phyloP scores from a whole-genome alignment of 768 basidiomycete genomes.

The Strobilomyces confusus region DNA sequence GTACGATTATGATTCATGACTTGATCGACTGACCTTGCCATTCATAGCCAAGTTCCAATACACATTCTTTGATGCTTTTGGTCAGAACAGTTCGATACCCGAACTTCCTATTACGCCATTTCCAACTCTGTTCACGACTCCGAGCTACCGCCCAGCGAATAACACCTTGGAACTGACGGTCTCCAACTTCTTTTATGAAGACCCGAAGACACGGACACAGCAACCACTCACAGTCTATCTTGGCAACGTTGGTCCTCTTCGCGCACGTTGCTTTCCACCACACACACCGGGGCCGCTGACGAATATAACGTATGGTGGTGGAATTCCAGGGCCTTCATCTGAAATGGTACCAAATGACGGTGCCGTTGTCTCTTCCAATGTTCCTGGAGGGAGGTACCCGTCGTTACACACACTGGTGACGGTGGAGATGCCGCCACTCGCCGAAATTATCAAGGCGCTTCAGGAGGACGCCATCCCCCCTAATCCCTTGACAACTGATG shows the following conservation, averaged over 20 bases:
- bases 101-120: conserved; percentile 84
- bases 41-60: conserved; percentile 85
- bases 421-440: conserved; percentile 77
- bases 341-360: conserved; percentile 29
- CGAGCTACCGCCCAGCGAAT: conserved; percentile 63
- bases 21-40: conserved; percentile 17
- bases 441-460: conserved; percentile 73
- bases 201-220: conserved; percentile 59
- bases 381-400: conserved; percentile 46
- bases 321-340: conserved; percentile 37
- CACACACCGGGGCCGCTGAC: conserved; percentile 66
- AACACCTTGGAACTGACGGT: conserved; percentile 82
- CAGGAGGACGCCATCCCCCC: conserved; percentile 62
- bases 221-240: conserved; percentile 85
- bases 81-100: conserved; percentile 72
- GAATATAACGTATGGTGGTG: conserved; percentile 54
- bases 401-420: conserved; percentile 77
- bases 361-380: conserved; percentile 14
- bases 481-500: conserved; percentile 32
- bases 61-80: conserved; percentile 89
- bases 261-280: conserved; percentile 72
- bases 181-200: conserved; percentile 83
- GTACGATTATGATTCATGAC: conserved; percentile 1
- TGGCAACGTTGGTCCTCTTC: conserved; percentile 83
- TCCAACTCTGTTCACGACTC: conserved; percentile 80